Evolutionary conservation across 257 asterid genomes (phyloP).

Genomic region (Catharanthus roseus): DNA sequence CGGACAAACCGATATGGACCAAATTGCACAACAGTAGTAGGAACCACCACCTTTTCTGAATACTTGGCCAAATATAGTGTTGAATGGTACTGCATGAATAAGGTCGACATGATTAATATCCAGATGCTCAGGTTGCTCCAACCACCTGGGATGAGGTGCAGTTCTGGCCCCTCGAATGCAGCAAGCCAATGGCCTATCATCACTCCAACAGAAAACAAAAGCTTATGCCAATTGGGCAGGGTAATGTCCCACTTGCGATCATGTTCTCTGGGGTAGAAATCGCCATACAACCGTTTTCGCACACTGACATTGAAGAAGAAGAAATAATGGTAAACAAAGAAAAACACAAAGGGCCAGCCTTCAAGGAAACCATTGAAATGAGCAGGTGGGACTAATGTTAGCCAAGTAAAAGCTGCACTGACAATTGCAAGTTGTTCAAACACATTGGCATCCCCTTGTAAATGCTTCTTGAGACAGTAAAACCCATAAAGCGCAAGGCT

Average conservation of each 20-base stretch:
- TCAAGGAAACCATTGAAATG: constrained; percentile 93
- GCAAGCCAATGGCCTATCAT: constrained; percentile 79
- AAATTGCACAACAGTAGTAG: constrained; percentile 85
- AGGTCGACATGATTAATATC: constrained; percentile 46
- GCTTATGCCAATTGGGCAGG: constrained; percentile 61
- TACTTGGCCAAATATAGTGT: constrained; percentile 81
- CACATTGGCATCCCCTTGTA: constrained; percentile 50
- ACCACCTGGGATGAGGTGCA: constrained; percentile 84
- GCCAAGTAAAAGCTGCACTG: constrained; percentile 85
- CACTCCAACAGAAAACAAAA: constrained; percentile 60
- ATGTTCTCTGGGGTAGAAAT: constrained; percentile 57
- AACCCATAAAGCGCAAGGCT: constrained; percentile 50
- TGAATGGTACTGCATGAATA: constrained; percentile 78
- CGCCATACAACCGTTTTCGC: constrained; percentile 76
- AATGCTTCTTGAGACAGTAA: constrained; percentile 50
- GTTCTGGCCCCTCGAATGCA: constrained; percentile 80
- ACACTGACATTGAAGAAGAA: constrained; percentile 65
- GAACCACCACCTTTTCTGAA: constrained; percentile 92
- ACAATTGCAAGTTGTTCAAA: constrained; percentile 63
- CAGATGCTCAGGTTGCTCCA: constrained; percentile 59
- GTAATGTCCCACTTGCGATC: constrained; percentile 73
- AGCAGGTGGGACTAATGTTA: constrained; percentile 87
- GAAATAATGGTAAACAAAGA: constrained; percentile 83
- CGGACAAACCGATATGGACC: constrained; percentile 90
- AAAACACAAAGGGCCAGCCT: constrained; percentile 96